Percentiles rank a stretch among this genome's conserved stretches.
Conservation (phyloP, 1,284 basidiomycete genomes). For the Kwoniella shivajii region DNA sequence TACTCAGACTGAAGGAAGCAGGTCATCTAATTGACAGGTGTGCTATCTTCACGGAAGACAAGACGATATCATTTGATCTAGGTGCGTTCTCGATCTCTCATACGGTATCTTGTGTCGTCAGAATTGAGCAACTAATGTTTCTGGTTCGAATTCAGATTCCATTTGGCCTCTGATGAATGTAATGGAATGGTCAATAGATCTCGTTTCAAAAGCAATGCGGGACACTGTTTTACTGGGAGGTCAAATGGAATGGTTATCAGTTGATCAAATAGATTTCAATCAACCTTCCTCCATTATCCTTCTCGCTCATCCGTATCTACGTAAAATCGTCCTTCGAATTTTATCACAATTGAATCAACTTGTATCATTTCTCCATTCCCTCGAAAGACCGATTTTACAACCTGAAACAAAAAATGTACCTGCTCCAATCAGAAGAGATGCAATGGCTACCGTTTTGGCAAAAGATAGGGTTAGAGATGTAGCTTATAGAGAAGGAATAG, state of each 20-base stretch:
- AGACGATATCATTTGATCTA: constrained; percentile 32
- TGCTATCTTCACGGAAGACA: constrained; percentile 23
- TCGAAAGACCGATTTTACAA: constrained; percentile 40
- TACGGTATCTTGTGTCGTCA: background rate
- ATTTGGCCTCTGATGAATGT: constrained; percentile 42
- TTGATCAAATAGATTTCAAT: background rate
- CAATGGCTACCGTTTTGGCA: constrained; percentile 38
- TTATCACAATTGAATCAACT: constrained; percentile 35
- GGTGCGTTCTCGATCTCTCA: constrained; percentile 25
- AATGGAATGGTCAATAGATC: constrained; percentile 37
- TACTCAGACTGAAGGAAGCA: constrained; percentile 37
- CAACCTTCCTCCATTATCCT: constrained; percentile 13
- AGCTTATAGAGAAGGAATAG: constrained; percentile 29
- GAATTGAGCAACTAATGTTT: background rate
- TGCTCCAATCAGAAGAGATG: constrained; percentile 16
- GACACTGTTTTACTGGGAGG: constrained; percentile 31
- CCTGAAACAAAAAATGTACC: constrained; percentile 24
- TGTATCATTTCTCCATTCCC: constrained; percentile 23
- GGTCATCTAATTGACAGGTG: constrained; percentile 33
- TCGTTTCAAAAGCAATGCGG: constrained; percentile 31
- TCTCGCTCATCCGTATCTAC: constrained; percentile 32
- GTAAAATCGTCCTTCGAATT: constrained; percentile 26
- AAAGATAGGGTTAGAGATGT: constrained; percentile 32
- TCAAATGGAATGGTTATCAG: constrained; percentile 27
- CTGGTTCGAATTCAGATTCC: constrained; percentile 24